Evolutionary conservation across 371 early-diverging fungal species (phyloP).

Genomic region (Mucor indicus): DNA sequence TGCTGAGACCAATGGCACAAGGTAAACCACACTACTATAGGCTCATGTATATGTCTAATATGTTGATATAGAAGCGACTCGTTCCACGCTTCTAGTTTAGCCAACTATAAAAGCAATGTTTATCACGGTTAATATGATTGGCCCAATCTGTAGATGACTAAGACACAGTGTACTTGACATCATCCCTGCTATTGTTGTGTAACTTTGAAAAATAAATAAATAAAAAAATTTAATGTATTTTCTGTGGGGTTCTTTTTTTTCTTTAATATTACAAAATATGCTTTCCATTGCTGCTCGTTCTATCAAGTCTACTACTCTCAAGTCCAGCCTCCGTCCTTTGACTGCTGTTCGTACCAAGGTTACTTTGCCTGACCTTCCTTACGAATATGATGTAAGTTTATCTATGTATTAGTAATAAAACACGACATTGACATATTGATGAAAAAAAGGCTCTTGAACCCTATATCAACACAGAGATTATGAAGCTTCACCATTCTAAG

Average conservation of each 20-base stretch:
- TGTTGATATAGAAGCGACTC: too few species aligned
- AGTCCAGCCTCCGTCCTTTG: slow-evolving; percentile 44
- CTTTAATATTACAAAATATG: slow-evolving; percentile 25
- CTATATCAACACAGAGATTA: slow-evolving; percentile 90
- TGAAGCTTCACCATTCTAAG: slow-evolving; percentile 95
- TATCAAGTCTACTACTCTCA: slow-evolving; percentile 26
- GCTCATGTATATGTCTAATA: too few species aligned
- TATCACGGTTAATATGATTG: slow-evolving; percentile 15
- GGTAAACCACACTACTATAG: too few species aligned
- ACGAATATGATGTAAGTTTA: slow-evolving; percentile 57
- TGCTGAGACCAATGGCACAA: too few species aligned
- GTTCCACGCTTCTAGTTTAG: too few species aligned
- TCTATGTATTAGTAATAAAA: background rate
- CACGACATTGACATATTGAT: background rate
- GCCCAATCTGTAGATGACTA: slow-evolving; percentile 3
- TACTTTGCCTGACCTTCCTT: slow-evolving; percentile 75
- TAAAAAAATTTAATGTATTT: slow-evolving; percentile 6
- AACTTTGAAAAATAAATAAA: slow-evolving; percentile 2
- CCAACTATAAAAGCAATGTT: too few species aligned
- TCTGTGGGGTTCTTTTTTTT: background rate
- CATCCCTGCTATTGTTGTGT: slow-evolving; percentile 7
- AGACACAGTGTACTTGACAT: slow-evolving; percentile 8
- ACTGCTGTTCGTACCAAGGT: slow-evolving; percentile 60
- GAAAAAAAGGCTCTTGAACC: slow-evolving; percentile 85
- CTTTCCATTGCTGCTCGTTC: slow-evolving; percentile 49